Percentiles rank a stretch among this genome's conserved stretches.
Evolutionary conservation across 2,329 filamentous ascomycete species (phyloP).

Genomic region (Penicillium sp.): DNA sequence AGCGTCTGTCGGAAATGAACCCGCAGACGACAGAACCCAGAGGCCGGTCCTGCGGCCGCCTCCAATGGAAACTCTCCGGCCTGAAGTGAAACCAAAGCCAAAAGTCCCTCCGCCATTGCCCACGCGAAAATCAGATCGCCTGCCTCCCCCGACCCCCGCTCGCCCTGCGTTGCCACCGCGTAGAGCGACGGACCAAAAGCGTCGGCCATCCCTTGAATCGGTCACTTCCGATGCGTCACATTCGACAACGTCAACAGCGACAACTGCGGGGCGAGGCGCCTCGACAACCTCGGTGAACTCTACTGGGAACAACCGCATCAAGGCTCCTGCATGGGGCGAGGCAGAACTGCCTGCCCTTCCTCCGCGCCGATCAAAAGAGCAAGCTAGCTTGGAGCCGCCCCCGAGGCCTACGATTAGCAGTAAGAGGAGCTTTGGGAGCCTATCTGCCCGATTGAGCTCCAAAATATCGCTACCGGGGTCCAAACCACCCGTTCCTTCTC

Average conservation of each 20-base stretch:
- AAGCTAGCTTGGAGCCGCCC: slow-evolving; percentile 15
- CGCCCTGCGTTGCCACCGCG: slow-evolving; percentile 44
- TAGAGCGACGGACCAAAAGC: slow-evolving; percentile 30
- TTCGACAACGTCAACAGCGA: slow-evolving; percentile 37
- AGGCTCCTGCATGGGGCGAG: slow-evolving; percentile 51
- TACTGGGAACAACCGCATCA: slow-evolving; percentile 32
- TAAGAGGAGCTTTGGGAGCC: slow-evolving; percentile 12
- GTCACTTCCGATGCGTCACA: slow-evolving; percentile 46
- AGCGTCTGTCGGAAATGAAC: slow-evolving; percentile 25
- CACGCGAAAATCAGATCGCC: slow-evolving; percentile 29
- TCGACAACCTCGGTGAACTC: slow-evolving; percentile 26
- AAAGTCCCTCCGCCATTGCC: slow-evolving; percentile 41
- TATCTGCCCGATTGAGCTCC: slow-evolving; percentile 11
- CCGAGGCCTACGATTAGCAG: slow-evolving; percentile 19
- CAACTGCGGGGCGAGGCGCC: slow-evolving; percentile 35
- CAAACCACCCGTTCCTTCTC: slow-evolving; percentile 1
- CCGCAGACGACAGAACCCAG: slow-evolving; percentile 17
- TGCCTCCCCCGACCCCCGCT: slow-evolving; percentile 14
- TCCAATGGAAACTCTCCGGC: slow-evolving; percentile 14
- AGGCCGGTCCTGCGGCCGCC: slow-evolving; percentile 22
- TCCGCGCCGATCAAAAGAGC: slow-evolving; percentile 36
- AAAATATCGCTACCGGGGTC: slow-evolving; percentile 4
- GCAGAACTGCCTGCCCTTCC: slow-evolving; percentile 48
- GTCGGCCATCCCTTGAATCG: slow-evolving; percentile 43
- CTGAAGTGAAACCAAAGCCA: slow-evolving; percentile 23